Evolutionary conservation across 2,329 filamentous ascomycete species (phyloP), one percentile per base, ranked within the genome.

Genomic region (Exophiala spinifera): DNA sequence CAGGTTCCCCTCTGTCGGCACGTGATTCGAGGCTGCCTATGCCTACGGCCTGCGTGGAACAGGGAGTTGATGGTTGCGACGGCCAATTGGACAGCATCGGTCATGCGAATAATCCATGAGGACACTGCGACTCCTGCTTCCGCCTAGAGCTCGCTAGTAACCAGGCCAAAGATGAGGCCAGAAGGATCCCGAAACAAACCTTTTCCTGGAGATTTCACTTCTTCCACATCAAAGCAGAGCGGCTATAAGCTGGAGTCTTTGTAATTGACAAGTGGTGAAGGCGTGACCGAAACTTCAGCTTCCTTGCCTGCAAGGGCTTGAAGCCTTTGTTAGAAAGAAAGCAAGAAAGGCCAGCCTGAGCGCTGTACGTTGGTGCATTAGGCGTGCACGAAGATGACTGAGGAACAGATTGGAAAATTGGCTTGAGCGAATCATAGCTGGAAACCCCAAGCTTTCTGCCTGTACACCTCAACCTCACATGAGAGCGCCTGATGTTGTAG

Each of bases 261-360:
- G 17, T 20, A 17, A 10, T 40, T 23, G 37, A 33, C 25, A 44
- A 17, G 36, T 37, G 51, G 36, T 48, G 45, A 40, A 53, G 44
- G 34, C 19, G 23, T 17, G 36, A 45, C 43, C 40, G n/a, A 19
- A 39, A 19, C 5, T 39, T n/a, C 36, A 39, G 36, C 17, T 19
- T 13, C n/a, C n/a, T 39, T 2, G 7, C 4, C 36, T 15, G 36
- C 36, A 39, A 39, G 36, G n/a, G n/a, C n/a, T n/a, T 19, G 36
- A 5, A 39, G 7, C 8, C 4, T n/a, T 15, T 19, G 5, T 15
- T 19, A 6, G 36, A 39, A 39, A 15, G 36, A 10, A 31, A 31
- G 28, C 11, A 3, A 31, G 1, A 15, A 42, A 6, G 6, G 21
- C 4, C 14, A 42, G 11, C 15, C 11, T 21, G 21, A 13, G 4